phyloP scores from a whole-genome alignment of 2,329 filamentous ascomycete species.

The Cercospora sp. region DNA sequence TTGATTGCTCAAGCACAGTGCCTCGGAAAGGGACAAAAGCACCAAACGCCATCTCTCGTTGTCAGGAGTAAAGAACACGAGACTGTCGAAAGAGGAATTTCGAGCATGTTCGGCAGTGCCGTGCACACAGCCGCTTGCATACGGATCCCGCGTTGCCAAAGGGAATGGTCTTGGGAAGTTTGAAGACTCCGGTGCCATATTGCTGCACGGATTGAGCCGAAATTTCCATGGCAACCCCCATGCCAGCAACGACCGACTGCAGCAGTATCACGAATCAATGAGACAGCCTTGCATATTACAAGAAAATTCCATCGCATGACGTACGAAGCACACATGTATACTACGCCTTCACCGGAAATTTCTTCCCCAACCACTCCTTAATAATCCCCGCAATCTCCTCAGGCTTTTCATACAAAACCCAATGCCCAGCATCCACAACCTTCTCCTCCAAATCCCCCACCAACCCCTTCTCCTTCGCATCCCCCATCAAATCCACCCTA shows the following conservation, averaged over 20 bases:
- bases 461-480: constrained; percentile 28
- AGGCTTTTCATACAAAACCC: constrained; percentile 34
- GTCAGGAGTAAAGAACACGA: background rate
- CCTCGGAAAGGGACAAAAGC: background rate
- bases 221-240: background rate
- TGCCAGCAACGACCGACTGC: background rate
- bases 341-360: constrained; percentile 36
- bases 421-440: constrained; percentile 30
- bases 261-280: background rate
- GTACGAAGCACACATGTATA: background rate
- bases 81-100: background rate
- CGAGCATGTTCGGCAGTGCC: background rate
- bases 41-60: background rate
- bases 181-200: background rate
- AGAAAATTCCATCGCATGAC: background rate
- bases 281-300: background rate
- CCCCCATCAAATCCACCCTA: constrained; percentile 29
- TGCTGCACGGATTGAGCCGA: background rate
- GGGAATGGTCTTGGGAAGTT: background rate
- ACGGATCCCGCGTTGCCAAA: background rate
- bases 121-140: background rate
- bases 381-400: constrained; percentile 30
- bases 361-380: constrained; percentile 31
- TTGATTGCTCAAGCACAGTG: background rate
- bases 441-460: constrained; percentile 28